Base-by-base conservation (phyloP, 2,329 filamentous ascomycete species). In the Aspergillus thermomutatus region DNA sequence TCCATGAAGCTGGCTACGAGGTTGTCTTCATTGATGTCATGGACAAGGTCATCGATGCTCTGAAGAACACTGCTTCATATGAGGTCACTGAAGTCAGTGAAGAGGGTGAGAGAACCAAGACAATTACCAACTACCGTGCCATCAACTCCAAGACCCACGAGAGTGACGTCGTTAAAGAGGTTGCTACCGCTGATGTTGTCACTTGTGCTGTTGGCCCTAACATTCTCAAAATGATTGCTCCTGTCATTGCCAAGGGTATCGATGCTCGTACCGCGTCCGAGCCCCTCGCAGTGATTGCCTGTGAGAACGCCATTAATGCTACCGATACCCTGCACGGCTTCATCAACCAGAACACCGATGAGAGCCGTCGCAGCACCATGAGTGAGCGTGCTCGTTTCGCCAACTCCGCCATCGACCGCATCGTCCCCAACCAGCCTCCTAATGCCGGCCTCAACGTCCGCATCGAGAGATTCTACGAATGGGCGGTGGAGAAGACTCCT, bases 381-480 rank as follows among this genome's bases (percentile, higher is more conserved):
- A 78, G 86, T 70, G 78, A 83, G 66, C 89, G 91, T 67, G 92
- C 92, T 50, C 87, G 89, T 66, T 97, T 95, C 74, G 93, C 93
- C 79, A 99, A 99, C 82, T 96, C 91, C 60, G 94, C 94, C 67
- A 97, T 99, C 73, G 94, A 99, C 82, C 91, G 94, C 60, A 99
- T 99, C 72, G 94, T 97, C 25, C 94, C 94, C 14, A 90, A 91
- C 46, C 94, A 97, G 79, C 87, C 91, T 59, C 79, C 85, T 51
- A 80, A 90, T 67, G 85, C 88, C 25, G 92, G 92, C 55, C 83
- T 99, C 47, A 87, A 97, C 70, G 94, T 99, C 64, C 92, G 88
- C 69, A 92, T 99, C 49, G 94, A 99, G 83, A 94, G 94, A 79
- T 99, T 97, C 83, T 97, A 91, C 80, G 94, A 99, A 81, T 99